These are phyloP conservation scores for Seiridium unicorne DNA, from an alignment of 2,329 filamentous ascomycete genomes.

Conservation along the genomic window DNA sequence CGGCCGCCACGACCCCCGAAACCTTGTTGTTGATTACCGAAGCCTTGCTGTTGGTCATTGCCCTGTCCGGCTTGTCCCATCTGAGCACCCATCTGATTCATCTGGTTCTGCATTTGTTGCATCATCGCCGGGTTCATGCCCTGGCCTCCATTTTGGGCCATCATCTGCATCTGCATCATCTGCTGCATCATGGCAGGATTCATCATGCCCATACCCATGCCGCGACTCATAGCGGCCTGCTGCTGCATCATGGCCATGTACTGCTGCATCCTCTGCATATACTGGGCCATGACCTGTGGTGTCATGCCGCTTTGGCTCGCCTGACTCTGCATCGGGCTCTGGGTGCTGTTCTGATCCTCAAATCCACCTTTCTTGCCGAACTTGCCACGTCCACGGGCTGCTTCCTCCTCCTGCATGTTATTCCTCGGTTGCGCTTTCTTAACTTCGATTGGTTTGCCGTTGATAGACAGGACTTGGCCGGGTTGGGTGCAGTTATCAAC, in stretches of 20 bases:
- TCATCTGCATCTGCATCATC: conserved; percentile 72
- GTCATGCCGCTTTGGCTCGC: conserved; percentile 64
- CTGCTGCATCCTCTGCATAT: conserved; percentile 98
- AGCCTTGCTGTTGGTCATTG: conserved; percentile 21
- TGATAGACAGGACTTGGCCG: conserved; percentile 72
- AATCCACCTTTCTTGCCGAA: conserved; percentile 59
- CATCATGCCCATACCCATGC: conserved; percentile 60
- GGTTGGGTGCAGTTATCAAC: conserved; percentile 87
- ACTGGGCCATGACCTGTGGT: conserved; percentile 96
- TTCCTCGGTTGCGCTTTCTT: conserved; percentile 96
- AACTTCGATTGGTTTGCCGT: conserved; percentile 95
- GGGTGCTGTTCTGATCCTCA: conserved; percentile 31
- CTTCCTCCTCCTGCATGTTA: conserved; percentile 89
- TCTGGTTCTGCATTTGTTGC: conserved; percentile 54
- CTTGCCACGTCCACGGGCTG: conserved; percentile 60
- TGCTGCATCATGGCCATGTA: conserved; percentile 96
- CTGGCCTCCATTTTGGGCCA: conserved; percentile 34
- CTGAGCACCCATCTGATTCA: conserved; percentile 35
- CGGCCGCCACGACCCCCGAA: conserved; percentile 28
- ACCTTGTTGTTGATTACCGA: conserved; percentile 19
- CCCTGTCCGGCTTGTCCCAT: conserved; percentile 34
- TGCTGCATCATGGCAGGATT: conserved; percentile 77
- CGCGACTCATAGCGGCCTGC: conserved; percentile 80
- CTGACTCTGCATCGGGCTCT: conserved; percentile 26
- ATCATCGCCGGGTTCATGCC: conserved; percentile 54